Base-by-base conservation (phyloP, 2,329 filamentous ascomycete genomes). In the Amauroascus verrucosus region DNA sequence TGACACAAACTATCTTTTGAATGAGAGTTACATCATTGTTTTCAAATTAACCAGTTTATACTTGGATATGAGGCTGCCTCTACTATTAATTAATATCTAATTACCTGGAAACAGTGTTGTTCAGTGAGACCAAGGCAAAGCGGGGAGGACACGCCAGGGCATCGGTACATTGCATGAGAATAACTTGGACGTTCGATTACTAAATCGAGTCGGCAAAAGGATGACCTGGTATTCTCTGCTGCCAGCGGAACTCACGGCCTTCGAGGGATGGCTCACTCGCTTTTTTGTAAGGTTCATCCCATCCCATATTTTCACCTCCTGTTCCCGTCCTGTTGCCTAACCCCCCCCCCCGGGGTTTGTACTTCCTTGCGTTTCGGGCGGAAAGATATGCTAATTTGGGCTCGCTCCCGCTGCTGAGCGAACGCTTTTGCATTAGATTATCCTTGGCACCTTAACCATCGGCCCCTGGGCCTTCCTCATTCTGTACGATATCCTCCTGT, bases 181-280 rank as follows among this genome's bases (percentile, higher is more conserved):
- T 2, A 28, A 18, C 8, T 9, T 46, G 28, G n/a, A 35, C 2
- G n/a, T 20, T 50, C n/a, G 26, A n/a, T 18, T 6, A 7, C 30
- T 11, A 14, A 28, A 46, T 3, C 30, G 30, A 40, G 30, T 9
- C 9, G 2, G 5, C 3, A 7, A 38, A 38, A 46, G 22, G 6
- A 85, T 85, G 83, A 77, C 77, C 43, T 77, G 79, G 73, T 80
- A 82, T 58, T 85, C 82, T 1, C 77, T 86, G 55, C 75, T 86
- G 32, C 83, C 83, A 1, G 70, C 75, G 16, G 71, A 76, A 54
- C 71, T 84, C 51, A 75, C 72, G 40, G 71, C 72, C 37, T 64
- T 84, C 50, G 83, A 86, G 64, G 77, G 74, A 49, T 85, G 81
- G 81, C 70, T 80, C 54, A 77, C 77, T 44, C 75, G 80, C 8